Evolutionary conservation across 331 rosid genomes (phyloP).

Genomic region (Prunus yedoensis): DNA sequence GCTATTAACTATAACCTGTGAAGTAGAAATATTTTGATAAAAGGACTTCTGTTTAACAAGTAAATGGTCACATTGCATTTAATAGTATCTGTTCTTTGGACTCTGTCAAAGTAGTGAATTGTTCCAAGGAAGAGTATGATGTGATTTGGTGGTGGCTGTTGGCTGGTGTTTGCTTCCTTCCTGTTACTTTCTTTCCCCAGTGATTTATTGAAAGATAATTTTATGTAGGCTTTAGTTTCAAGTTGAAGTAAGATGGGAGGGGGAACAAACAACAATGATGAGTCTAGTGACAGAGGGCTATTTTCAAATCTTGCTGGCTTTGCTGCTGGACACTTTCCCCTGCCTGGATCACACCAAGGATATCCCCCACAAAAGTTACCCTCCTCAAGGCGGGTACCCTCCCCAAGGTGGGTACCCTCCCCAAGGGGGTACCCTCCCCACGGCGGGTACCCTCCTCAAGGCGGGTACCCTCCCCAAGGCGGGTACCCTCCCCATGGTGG

Average conservation of each 20-base stretch:
- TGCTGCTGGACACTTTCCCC: conserved; percentile 36
- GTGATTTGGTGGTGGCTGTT: background rate
- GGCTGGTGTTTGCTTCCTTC: background rate
- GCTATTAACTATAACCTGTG: background rate
- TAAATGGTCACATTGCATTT: too few species aligned
- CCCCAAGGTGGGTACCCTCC: conserved; percentile 44
- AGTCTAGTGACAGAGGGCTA: conserved; percentile 51
- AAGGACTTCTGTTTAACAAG: too few species aligned
- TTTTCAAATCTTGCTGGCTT: conserved; percentile 49
- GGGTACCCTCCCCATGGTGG: conserved; percentile 40
- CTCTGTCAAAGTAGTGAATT: background rate
- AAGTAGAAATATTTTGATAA: too few species aligned
- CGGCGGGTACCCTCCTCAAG: conserved; percentile 16
- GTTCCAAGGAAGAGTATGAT: background rate
- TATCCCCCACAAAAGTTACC: conserved; percentile 23
- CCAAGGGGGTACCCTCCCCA: conserved; percentile 30
- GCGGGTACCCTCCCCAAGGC: conserved; percentile 33
- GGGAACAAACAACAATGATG: conserved; percentile 35
- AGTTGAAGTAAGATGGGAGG: conserved; percentile 50
- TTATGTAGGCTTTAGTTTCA: conserved; percentile 2
- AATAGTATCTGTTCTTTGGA: background rate
- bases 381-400: conserved; percentile 16
- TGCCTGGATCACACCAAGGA: conserved; percentile 17
- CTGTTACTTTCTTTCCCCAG: background rate
- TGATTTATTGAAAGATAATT: background rate